phyloP scores from a whole-genome alignment of 345 rosid species.

The Dovyalis caffra region DNA sequence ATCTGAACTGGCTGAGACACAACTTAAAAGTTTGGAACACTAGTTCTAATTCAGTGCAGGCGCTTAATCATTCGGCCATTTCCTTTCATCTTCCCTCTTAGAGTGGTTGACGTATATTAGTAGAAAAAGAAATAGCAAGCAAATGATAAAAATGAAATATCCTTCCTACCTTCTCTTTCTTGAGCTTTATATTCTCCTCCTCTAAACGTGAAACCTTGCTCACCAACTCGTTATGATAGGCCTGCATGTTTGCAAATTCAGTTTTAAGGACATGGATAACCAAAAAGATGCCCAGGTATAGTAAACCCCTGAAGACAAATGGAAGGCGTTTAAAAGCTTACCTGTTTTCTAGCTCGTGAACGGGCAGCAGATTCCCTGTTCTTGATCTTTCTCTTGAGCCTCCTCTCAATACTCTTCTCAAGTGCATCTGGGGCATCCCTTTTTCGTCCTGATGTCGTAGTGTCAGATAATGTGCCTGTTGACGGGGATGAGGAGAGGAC shows the following conservation, averaged over 20 bases:
- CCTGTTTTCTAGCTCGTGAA: conserved; percentile 68
- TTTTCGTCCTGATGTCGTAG: conserved; percentile 30
- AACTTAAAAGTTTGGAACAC: background rate
- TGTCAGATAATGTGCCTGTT: conserved; percentile 30
- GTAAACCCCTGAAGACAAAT: background rate
- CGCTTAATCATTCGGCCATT: background rate
- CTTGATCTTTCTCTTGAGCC: conserved; percentile 64
- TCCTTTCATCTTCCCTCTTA: background rate
- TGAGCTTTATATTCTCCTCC: conserved; percentile 49
- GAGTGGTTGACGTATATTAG: background rate
- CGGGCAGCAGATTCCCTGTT: conserved; percentile 76
- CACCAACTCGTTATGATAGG: conserved; percentile 60
- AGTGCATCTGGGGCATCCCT: conserved; percentile 34
- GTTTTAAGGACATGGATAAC: background rate
- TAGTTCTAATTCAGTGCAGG: background rate
- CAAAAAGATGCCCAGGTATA: background rate
- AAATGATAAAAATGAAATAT: background rate
- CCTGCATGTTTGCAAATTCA: conserved; percentile 31
- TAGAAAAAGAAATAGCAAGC: background rate
- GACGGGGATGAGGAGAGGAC: conserved; percentile 42
- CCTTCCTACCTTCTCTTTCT: conserved; percentile 54
- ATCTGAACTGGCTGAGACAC: background rate
- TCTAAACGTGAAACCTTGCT: conserved; percentile 50
- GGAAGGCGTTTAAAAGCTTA: background rate
- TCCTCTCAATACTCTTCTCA: conserved; percentile 53